These are phyloP conservation scores for Pontederia crassipes DNA, from an alignment of 176 grass and related monocot genomes.

Conservation along the genomic window DNA sequence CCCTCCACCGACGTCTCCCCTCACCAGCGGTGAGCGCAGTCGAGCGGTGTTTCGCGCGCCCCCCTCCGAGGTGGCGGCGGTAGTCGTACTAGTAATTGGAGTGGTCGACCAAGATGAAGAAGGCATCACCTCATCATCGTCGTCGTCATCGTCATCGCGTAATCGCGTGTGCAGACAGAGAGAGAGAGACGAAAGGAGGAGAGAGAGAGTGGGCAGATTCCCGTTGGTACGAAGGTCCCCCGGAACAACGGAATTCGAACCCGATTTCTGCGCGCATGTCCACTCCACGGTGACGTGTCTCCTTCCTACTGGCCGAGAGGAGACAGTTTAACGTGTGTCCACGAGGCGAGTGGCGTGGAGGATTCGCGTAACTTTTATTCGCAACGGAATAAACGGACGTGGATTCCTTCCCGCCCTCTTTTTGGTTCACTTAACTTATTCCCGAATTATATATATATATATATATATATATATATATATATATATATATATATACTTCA, in stretches of 20 bases:
- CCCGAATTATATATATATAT: no score
- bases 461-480: no score
- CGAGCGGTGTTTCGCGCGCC: neutral
- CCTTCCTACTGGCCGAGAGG: neutral
- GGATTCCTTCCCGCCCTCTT: no score
- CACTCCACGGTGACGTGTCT: slow-evolving; percentile 1
- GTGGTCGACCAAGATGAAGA: neutral
- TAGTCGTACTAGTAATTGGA: neutral
- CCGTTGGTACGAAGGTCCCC: slow-evolving; percentile 27
- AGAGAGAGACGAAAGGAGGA: no score
- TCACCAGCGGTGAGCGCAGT: neutral
- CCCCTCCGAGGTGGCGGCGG: neutral
- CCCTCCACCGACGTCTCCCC: slow-evolving; percentile 10
- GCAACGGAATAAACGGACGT: no score
- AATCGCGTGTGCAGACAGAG: neutral
- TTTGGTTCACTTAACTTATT: no score
- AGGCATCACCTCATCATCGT: neutral
- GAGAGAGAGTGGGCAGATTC: no score
- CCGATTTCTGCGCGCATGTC: neutral
- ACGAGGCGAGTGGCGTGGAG: no score
- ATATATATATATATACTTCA: no score
- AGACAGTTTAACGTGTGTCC: neutral
- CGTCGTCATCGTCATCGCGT: slow-evolving; percentile 10
- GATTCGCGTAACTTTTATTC: no score
- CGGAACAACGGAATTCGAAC: slow-evolving; percentile 13